Evolutionary conservation across 2,329 filamentous ascomycete species (phyloP).

Genomic region (Curvularia spicifera): DNA sequence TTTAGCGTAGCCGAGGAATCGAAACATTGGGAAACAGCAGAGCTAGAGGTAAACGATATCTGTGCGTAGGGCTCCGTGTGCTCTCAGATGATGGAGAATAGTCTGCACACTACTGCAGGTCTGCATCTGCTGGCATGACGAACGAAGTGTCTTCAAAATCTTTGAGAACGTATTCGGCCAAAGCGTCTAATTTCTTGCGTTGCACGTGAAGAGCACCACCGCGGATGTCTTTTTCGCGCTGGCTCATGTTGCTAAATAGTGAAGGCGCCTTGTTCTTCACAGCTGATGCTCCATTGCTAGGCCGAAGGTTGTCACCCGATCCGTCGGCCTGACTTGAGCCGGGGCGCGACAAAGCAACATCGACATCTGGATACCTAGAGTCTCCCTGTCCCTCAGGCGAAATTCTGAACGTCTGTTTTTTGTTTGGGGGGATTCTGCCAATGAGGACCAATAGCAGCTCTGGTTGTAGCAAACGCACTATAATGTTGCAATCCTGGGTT

Average conservation of each 20-base stretch:
- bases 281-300: constrained; percentile 8
- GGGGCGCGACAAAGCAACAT: constrained; percentile 15
- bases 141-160: constrained; percentile 56
- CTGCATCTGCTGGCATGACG: constrained; percentile 55
- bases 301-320: constrained; percentile 8
- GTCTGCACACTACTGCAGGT: constrained; percentile 35
- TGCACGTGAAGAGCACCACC: constrained; percentile 56
- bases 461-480: constrained; percentile 55
- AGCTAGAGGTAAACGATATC: neutral
- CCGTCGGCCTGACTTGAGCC: constrained; percentile 17
- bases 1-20: neutral
- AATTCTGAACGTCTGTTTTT: constrained; percentile 50
- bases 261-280: constrained; percentile 37
- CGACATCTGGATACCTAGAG: constrained; percentile 45
- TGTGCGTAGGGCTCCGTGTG: neutral
- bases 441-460: constrained; percentile 57
- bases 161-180: constrained; percentile 52
- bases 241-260: constrained; percentile 48
- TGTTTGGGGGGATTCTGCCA: constrained; percentile 54
- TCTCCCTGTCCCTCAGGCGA: constrained; percentile 53
- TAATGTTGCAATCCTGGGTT: constrained; percentile 54
- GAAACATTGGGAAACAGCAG: neutral
- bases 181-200: constrained; percentile 56
- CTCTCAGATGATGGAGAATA: neutral
- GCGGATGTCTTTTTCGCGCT: constrained; percentile 46